phyloP scores from a whole-genome alignment of 2,329 filamentous ascomycete species.

The Plenodomus biglobosus region DNA sequence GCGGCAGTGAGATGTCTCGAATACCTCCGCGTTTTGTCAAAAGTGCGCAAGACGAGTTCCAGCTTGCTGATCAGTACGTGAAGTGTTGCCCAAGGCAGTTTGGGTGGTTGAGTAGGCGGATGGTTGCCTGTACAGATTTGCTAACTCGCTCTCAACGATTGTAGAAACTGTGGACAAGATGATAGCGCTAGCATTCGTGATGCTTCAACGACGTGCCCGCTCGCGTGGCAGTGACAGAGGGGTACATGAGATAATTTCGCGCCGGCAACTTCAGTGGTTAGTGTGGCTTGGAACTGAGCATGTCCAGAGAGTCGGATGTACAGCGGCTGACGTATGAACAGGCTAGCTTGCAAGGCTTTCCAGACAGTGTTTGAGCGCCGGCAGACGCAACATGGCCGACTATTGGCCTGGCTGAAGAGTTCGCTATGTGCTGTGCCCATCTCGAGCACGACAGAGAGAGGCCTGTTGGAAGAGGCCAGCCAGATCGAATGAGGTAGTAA shows the following conservation, averaged over 20 bases:
- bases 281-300: constrained; percentile 41
- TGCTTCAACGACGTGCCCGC: constrained; percentile 60
- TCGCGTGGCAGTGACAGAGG: constrained; percentile 39
- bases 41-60: constrained; percentile 57
- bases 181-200: constrained; percentile 62
- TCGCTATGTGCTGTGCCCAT: constrained; percentile 36
- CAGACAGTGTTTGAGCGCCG: constrained; percentile 65
- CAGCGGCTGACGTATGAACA: constrained; percentile 40
- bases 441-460: constrained; percentile 30
- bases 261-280: constrained; percentile 64
- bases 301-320: constrained; percentile 19
- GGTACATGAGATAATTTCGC: constrained; percentile 56
- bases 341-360: constrained; percentile 72
- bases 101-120: neutral
- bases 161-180: constrained; percentile 67
- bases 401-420: constrained; percentile 67
- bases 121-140: constrained; percentile 3
- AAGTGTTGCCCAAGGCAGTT: constrained; percentile 1
- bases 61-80: constrained; percentile 62
- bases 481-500: constrained; percentile 11
- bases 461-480: constrained; percentile 31
- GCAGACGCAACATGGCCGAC: constrained; percentile 66
- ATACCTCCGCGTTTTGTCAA: constrained; percentile 62
- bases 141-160: neutral
- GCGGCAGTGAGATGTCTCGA: constrained; percentile 72